These are phyloP conservation scores for Selaginella tamariscina DNA, from an alignment of 75 land plant genomes.

Conservation along the genomic window DNA sequence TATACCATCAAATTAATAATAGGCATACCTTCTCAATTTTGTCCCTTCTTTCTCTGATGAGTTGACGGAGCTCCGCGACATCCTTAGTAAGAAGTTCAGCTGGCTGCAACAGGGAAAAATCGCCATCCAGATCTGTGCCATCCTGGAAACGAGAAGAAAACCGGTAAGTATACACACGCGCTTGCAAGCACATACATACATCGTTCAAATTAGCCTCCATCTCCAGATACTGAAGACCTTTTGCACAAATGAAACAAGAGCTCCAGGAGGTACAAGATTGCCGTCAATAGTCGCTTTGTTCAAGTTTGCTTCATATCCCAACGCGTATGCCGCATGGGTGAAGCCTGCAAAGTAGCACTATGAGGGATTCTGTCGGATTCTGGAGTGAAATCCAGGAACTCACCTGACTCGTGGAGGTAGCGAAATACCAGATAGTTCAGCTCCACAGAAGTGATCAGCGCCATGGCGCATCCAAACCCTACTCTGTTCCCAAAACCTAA, in stretches of 20 bases:
- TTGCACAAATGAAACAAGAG: conserved; percentile 84
- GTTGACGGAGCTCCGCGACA: conserved; percentile 63
- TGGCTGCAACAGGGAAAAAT: conserved; percentile 81
- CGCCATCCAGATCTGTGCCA: conserved; percentile 79
- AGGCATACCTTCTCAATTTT: conserved; percentile 42
- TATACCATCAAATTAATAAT: too few relatives aligned
- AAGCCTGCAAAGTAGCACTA: conserved; percentile 48
- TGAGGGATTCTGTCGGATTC: background rate
- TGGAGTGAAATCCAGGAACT: background rate
- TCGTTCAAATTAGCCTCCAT: conserved; percentile 79
- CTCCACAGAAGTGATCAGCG: conserved; percentile 61
- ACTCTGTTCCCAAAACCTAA: background rate
- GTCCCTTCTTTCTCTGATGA: conserved; percentile 65
- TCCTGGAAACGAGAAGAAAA: conserved; percentile 34
- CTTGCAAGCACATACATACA: conserved; percentile 28
- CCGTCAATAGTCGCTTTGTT: conserved; percentile 74
- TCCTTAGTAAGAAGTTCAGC: conserved; percentile 88
- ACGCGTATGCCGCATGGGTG: conserved; percentile 73
- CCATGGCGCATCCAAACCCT: conserved; percentile 28
- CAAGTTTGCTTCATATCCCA: conserved; percentile 95
- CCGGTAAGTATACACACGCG: background rate
- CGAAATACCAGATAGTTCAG: conserved; percentile 86
- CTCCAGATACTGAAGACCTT: conserved; percentile 82
- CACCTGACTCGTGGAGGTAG: conserved; percentile 91
- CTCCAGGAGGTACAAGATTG: conserved; percentile 76